These are phyloP conservation scores for Aureobasidium uvarum DNA, from an alignment of 2,329 filamentous ascomycete species.

Conservation along the genomic window DNA sequence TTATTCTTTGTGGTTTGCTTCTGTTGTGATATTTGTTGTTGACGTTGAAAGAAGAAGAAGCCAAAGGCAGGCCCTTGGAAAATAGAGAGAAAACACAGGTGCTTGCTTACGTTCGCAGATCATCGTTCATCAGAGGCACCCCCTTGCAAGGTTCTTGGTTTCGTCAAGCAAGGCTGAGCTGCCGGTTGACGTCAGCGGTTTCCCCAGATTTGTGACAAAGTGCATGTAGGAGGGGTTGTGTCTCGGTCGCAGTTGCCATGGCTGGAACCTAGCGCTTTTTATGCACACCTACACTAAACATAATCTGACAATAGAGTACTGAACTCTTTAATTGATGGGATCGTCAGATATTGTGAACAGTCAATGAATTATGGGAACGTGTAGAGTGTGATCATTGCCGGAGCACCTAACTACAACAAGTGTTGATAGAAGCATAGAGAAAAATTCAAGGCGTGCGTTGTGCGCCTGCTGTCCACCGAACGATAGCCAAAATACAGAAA, in stretches of 20 bases:
- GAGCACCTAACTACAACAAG: background rate
- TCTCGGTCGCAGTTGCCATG: background rate
- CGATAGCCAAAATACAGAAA: background rate
- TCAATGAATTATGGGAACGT: background rate
- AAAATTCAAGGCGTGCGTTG: background rate
- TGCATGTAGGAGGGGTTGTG: background rate
- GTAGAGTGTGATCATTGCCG: background rate
- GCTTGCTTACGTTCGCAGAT: constrained; percentile 6
- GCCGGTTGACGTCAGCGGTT: constrained; percentile 9
- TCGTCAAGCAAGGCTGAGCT: background rate
- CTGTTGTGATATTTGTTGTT: background rate
- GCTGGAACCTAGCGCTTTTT: background rate
- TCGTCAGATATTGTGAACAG: background rate
- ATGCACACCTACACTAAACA: background rate
- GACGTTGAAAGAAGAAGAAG: background rate
- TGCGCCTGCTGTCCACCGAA: background rate
- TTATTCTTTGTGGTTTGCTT: background rate
- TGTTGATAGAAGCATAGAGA: background rate
- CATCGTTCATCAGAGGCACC: background rate
- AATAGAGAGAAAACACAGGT: background rate
- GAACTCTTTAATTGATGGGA: background rate
- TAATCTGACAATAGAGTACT: background rate
- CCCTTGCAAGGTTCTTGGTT: constrained; percentile 1
- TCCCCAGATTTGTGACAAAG: background rate
- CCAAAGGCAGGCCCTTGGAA: no score